phyloP scores from a whole-genome alignment of 1,284 basidiomycete genomes.

The Ustilago lituana region DNA sequence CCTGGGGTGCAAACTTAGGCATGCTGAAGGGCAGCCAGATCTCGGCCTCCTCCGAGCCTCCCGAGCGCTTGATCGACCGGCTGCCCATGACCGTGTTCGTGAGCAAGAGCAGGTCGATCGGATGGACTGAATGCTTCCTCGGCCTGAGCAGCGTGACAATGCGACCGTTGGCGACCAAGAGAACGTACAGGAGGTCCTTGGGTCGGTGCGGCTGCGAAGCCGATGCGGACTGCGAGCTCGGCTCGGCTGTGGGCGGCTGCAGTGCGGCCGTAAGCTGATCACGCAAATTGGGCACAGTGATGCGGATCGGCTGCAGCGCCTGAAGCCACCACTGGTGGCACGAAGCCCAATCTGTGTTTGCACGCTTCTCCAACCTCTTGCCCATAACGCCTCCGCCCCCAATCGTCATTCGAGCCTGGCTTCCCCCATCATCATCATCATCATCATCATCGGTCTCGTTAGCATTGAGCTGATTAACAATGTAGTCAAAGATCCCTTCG shows the following conservation, averaged over 20 bases:
- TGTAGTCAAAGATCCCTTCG: conserved; percentile 52
- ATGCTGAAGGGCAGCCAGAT: conserved; percentile 96
- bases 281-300: conserved; percentile 71
- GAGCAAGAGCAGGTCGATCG: conserved; percentile 70
- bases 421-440: background rate
- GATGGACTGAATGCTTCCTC: conserved; percentile 91
- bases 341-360: conserved; percentile 59
- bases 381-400: no score
- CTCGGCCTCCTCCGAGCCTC: conserved; percentile 72
- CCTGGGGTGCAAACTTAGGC: conserved; percentile 89
- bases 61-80: conserved; percentile 69
- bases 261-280: conserved; percentile 71
- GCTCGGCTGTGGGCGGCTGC: conserved; percentile 37
- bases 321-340: conserved; percentile 75
- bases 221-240: conserved; percentile 8
- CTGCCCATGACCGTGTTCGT: conserved; percentile 72
- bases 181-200: conserved; percentile 82
- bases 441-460: conserved; percentile 26
- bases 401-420: no score
- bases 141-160: conserved; percentile 90
- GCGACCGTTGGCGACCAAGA: conserved; percentile 80
- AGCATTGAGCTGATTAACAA: conserved; percentile 51
- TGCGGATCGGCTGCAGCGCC: conserved; percentile 80
- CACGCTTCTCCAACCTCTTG: background rate
- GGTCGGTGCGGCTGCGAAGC: conserved; percentile 73